Evolutionary conservation across 345 rosid species (phyloP), one percentile per base, ranked within the genome.

Genomic region (Zanthoxylum bungeanum): DNA sequence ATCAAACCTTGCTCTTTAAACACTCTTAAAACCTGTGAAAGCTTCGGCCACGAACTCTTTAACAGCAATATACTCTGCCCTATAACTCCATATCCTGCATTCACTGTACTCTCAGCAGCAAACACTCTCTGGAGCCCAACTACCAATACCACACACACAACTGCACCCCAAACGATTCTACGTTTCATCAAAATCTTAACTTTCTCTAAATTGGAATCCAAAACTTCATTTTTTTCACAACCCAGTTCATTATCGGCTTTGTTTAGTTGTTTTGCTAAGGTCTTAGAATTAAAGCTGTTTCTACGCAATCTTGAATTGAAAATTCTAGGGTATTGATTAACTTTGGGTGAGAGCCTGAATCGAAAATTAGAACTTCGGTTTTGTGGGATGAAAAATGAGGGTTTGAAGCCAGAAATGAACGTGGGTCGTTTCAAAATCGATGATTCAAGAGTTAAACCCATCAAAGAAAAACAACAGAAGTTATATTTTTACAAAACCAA

Each of bases 1-100:
- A 92, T 63, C 40, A 88, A 79, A 64, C 97, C 98, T 72, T 92
- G 98, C 82, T 92, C 98, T 75, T 82, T 92, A 37, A 92, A 79
- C 73, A 90, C 87, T 39, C 4, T 77, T 70, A 92, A 87, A 66
- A 92, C 87, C 83, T 83, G 92, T 49, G 79, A 87, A 70, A 86
- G 70, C 80, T 85, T 92, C 16, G 97, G 97, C 88, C 89, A 86
- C 5, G 93, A 82, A 52, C 78, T 88, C 86, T 82, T 88, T 53
- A 86, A 76, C 77, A 81, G 42, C 80, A 88, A 80, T 8, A 88
- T 34, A 68, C 83, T 83, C 75, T 87, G 90, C 70, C 83, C 93
- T 62, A 89, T 75, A 60, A 89, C 88, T 57, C 89, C 98, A 77
- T 86, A 76, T 19, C 91, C 89, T 25, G 93, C 90, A 84, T 89